Evolutionary conservation across 768 basidiomycete species (phyloP).

Genomic region (Termitomyces heimii): DNA sequence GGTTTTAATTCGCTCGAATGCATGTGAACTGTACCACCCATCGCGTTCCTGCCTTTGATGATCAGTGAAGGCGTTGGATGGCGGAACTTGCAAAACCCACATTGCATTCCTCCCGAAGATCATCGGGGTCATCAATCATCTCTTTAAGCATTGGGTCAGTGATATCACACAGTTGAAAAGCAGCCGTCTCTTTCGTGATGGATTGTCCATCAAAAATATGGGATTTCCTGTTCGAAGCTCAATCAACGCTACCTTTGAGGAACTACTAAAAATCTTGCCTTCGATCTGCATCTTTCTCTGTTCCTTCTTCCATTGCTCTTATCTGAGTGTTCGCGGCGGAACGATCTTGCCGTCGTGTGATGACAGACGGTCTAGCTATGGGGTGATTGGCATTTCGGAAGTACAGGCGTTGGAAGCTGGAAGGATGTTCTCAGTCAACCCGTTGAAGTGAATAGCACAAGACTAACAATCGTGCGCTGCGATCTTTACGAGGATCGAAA

Average conservation of each 20-base stretch:
- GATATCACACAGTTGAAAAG: conserved; percentile 94
- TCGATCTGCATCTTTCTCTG: conserved; percentile 34
- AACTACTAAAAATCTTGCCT: conserved; percentile 27
- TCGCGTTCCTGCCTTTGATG: conserved; percentile 58
- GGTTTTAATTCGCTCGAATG: conserved; percentile 78
- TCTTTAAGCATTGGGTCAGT: conserved; percentile 75
- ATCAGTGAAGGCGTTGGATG: not conserved
- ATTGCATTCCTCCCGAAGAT: conserved; percentile 65
- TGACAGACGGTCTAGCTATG: conserved; percentile 71
- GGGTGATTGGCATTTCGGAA: conserved; percentile 87
- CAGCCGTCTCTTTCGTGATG: conserved; percentile 79
- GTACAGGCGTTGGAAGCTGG: conserved; percentile 86
- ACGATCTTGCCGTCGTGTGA: conserved; percentile 57
- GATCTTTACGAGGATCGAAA: conserved; percentile 83
- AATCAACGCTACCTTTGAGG: not conserved
- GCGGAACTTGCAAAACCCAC: conserved; percentile 37
- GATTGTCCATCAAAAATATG: conserved; percentile 88
- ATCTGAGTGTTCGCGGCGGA: conserved; percentile 34
- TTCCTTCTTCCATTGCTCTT: conserved; percentile 32
- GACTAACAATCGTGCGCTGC: conserved; percentile 70
- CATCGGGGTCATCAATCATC: conserved; percentile 73
- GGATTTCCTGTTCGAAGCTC: conserved; percentile 39
- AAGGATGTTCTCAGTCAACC: conserved; percentile 2
- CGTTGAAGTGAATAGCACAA: not conserved
- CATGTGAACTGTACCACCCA: conserved; percentile 81